Evolutionary conservation across 495 filamentous ascomycete species (phyloP).

Genomic region (Penicillium samsonianum): DNA sequence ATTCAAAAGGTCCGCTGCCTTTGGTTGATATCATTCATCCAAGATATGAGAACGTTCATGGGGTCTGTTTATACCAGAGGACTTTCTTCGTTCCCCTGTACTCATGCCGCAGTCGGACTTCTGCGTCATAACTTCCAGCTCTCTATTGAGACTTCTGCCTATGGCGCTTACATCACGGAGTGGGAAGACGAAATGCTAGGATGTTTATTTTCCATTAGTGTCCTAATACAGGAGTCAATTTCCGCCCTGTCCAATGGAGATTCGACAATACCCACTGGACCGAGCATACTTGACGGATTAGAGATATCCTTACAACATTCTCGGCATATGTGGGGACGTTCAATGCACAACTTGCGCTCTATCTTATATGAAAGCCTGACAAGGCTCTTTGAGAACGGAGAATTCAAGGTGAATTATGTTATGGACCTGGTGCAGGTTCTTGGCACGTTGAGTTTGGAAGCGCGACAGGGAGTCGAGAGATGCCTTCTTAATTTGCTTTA

Average conservation of each 20-base stretch:
- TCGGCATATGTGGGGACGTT: constrained; percentile 17
- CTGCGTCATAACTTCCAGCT: constrained; percentile 21
- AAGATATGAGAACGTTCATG: constrained; percentile 35
- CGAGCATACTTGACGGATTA: constrained; percentile 14
- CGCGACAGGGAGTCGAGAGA: constrained; percentile 29
- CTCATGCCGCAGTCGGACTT: constrained; percentile 24
- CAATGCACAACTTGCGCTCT: constrained; percentile 20
- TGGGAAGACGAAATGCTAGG: constrained; percentile 22
- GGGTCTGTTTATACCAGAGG: constrained; percentile 24
- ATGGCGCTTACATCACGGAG: not conserved
- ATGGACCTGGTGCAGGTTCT: constrained; percentile 26
- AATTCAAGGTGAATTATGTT: constrained; percentile 24
- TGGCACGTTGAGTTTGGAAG: constrained; percentile 24
- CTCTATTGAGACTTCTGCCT: not conserved
- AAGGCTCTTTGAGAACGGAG: constrained; percentile 7
- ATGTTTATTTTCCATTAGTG: constrained; percentile 28
- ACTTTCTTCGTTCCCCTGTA: constrained; percentile 16
- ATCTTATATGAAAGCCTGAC: constrained; percentile 22
- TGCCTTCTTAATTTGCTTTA: constrained; percentile 34
- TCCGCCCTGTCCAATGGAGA: constrained; percentile 11
- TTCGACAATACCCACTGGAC: not conserved
- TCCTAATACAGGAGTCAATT: constrained; percentile 32
- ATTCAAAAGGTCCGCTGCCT: constrained; percentile 31
- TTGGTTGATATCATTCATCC: constrained; percentile 37
- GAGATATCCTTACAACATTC: constrained; percentile 17